phyloP scores from a whole-genome alignment of 2,329 filamentous ascomycete species.

The Epicoccum sorghinum region DNA sequence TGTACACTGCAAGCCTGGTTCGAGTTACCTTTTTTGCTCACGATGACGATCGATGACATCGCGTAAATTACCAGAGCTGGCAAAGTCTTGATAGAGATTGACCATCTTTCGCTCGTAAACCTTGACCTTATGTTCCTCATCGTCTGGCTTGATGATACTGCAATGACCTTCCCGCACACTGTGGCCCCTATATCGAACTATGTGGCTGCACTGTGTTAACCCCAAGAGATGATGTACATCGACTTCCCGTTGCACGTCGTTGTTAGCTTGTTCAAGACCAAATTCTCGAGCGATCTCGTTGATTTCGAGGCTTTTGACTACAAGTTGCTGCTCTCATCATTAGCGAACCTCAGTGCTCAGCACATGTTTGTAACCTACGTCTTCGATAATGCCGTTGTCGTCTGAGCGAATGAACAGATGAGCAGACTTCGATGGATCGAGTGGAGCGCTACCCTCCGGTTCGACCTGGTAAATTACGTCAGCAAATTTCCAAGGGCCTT shows the following conservation, averaged over 20 bases:
- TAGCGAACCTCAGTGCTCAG: background rate
- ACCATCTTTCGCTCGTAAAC: background rate
- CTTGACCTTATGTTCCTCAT: background rate
- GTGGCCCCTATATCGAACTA: background rate
- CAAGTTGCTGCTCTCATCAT: background rate
- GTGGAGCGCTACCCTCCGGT: background rate
- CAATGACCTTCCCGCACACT: background rate
- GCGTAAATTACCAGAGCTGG: background rate
- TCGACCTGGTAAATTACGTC: background rate
- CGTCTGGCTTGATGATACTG: background rate
- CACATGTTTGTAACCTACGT: background rate
- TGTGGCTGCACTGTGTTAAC: background rate
- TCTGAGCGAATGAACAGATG: background rate
- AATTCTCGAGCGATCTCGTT: background rate
- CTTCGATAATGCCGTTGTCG: background rate
- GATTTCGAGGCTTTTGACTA: conserved; percentile 1
- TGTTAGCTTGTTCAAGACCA: too few species aligned
- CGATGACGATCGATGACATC: background rate
- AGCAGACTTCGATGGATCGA: background rate
- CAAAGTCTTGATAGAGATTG: conserved; percentile 4
- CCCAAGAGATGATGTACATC: background rate
- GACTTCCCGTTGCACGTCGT: background rate
- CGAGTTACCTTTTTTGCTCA: background rate
- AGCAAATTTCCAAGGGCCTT: conserved; percentile 1
- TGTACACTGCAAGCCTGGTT: too few species aligned